Evolutionary conservation across 148 eudicot species (phyloP).

Genomic region (Heliamphora exappendiculata): DNA sequence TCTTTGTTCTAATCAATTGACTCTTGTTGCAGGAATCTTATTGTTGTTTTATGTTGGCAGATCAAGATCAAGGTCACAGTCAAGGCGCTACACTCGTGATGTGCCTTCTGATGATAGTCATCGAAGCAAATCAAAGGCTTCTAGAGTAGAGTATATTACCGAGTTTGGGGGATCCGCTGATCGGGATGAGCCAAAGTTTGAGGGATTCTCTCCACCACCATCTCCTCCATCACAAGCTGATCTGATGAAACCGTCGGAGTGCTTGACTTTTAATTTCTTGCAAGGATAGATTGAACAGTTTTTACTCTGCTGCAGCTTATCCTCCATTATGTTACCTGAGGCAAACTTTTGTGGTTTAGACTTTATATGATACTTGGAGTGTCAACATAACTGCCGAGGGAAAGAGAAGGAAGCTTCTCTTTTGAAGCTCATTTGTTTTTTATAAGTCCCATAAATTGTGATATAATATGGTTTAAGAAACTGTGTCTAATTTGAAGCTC

Average conservation of each 20-base stretch:
- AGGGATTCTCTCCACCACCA: constrained; percentile 80
- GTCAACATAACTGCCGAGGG: constrained; percentile 38
- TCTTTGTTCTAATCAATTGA: background rate
- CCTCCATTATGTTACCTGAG: constrained; percentile 54
- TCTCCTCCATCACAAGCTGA: constrained; percentile 60
- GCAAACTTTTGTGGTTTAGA: constrained; percentile 48
- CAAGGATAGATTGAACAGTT: constrained; percentile 75
- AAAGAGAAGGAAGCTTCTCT: constrained; percentile 42
- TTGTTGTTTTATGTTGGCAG: constrained; percentile 23
- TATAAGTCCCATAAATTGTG: too few relatives aligned
- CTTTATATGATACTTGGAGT: constrained; percentile 30
- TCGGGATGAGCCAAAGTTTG: constrained; percentile 63
- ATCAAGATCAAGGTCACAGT: constrained; percentile 67
- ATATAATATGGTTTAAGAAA: too few relatives aligned
- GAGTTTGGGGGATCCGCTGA: constrained; percentile 92
- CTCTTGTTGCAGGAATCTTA: background rate
- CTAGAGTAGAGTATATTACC: constrained; percentile 90
- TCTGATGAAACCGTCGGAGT: constrained; percentile 90
- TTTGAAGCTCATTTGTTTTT: constrained; percentile 48
- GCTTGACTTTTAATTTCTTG: constrained; percentile 84
- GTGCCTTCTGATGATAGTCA: constrained; percentile 51
- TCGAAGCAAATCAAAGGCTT: constrained; percentile 75
- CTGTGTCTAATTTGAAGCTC: too few relatives aligned
- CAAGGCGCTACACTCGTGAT: constrained; percentile 73
- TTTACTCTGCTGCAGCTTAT: constrained; percentile 68